These are phyloP conservation scores for Globisporangium splendens DNA, from an alignment of 352 stramenopile species.

Conservation along the genomic window DNA sequence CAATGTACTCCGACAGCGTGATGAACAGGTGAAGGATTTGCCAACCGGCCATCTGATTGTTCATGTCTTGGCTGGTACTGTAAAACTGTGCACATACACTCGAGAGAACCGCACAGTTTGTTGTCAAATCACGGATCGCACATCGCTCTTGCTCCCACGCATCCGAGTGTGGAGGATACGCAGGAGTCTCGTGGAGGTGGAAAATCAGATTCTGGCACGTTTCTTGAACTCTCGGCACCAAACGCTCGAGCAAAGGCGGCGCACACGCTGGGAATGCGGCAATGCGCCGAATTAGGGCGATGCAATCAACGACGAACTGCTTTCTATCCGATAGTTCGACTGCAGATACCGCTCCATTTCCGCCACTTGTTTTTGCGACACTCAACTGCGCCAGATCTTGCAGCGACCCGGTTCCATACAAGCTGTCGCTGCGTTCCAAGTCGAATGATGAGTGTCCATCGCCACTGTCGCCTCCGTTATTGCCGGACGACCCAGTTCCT, in stretches of 20 bases:
- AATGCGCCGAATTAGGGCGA: slow-evolving; percentile 68
- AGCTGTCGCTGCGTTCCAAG: slow-evolving; percentile 24
- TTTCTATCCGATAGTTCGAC: slow-evolving; percentile 66
- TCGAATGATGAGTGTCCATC: slow-evolving; percentile 35
- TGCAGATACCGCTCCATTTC: slow-evolving; percentile 21
- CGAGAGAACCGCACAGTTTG: slow-evolving; percentile 52
- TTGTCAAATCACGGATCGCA: slow-evolving; percentile 57
- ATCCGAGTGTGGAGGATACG: slow-evolving; percentile 33
- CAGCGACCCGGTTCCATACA: slow-evolving; percentile 53
- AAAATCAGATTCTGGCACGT: slow-evolving; percentile 38
- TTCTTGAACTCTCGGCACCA: slow-evolving; percentile 47
- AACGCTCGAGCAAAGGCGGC: slow-evolving; percentile 41
- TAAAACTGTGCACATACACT: slow-evolving; percentile 62
- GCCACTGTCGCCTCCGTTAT: slow-evolving; percentile 22
- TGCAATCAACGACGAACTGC: slow-evolving; percentile 70
- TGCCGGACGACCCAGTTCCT: slow-evolving; percentile 10
- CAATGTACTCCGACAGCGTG: slow-evolving; percentile 54
- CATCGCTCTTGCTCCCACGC: slow-evolving; percentile 46
- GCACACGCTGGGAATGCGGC: slow-evolving; percentile 55
- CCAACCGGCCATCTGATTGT: slow-evolving; percentile 58
- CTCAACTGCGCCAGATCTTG: slow-evolving; percentile 70
- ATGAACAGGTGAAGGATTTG: slow-evolving; percentile 65
- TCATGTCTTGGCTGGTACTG: slow-evolving; percentile 50
- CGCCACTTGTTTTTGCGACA: slow-evolving; percentile 36
- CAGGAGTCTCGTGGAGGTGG: slow-evolving; percentile 41